Percentiles rank a stretch among this genome's conserved stretches.
phyloP scores from a whole-genome alignment of 2,329 filamentous ascomycete species.

The Alternaria gansuensis region DNA sequence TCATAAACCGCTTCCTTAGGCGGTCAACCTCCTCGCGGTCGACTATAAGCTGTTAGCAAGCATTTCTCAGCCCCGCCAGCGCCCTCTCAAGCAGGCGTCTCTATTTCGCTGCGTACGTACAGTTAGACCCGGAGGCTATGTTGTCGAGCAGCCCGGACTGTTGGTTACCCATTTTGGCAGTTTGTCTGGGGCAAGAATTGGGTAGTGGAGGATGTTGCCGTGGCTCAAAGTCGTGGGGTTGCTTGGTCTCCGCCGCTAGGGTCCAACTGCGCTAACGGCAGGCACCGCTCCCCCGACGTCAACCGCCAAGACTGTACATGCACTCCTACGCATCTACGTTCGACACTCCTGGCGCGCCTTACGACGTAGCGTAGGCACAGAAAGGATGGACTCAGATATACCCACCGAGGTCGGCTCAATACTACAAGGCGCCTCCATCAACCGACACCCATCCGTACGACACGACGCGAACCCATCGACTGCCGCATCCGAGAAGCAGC shows the following conservation, averaged over 20 bases:
- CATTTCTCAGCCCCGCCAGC: conserved; percentile 42
- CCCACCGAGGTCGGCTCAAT: conserved; percentile 77
- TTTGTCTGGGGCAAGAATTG: conserved; percentile 22
- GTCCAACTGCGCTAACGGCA: conserved; percentile 27
- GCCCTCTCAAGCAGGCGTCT: conserved; percentile 30
- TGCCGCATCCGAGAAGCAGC: conserved; percentile 71
- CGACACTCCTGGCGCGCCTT: conserved; percentile 1
- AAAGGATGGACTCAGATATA: conserved; percentile 64
- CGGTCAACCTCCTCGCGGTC: conserved; percentile 97
- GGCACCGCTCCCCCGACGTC: conserved; percentile 33
- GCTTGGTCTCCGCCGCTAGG: conserved; percentile 26
- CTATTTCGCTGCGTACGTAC: conserved; percentile 62
- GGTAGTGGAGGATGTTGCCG: conserved; percentile 28
- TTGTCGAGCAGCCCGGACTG: conserved; percentile 82
- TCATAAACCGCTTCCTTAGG: conserved; percentile 97
- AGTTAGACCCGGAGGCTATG: conserved; percentile 96
- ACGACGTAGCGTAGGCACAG: conserved; percentile 1
- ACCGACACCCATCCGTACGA: conserved; percentile 71
- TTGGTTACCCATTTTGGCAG: conserved; percentile 61
- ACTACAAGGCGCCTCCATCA: conserved; percentile 82
- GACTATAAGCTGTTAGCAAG: conserved; percentile 65
- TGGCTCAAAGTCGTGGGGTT: conserved; percentile 34
- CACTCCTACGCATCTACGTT: conserved; percentile 21
- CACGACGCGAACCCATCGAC: conserved; percentile 86
- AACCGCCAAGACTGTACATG: conserved; percentile 36